Base-by-base conservation (phyloP, 164 flowering plant genomes). In the Tinospora cordifolia region DNA sequence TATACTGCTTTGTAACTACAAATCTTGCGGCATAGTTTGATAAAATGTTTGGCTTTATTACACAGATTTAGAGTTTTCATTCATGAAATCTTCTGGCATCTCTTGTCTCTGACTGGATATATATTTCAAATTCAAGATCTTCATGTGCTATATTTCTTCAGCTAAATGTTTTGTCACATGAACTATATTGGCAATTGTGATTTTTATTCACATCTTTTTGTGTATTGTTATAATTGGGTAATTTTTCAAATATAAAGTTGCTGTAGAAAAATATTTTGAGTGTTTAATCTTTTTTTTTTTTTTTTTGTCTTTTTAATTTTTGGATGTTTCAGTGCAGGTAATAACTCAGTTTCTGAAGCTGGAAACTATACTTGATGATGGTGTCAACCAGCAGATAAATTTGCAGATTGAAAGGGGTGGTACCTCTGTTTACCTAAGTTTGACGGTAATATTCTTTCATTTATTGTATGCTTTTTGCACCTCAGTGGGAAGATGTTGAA, bases 331-430 rank as follows among this genome's bases (percentile, higher is more conserved):
- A 15, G 40, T 88, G 84, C 92, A 93, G 98, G 98, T 93, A 62
- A 80, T 85, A 69, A 93, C 98, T 49, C 98, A 91, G 78, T 93
- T 93, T 79, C 78, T 93, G 74, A 87, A 84, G 72, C 73, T 93
- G 83, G 98, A 93, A 80, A 87, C 80, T 63, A 75, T 93, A 71
- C 86, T 93, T 75, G 97, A 93, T 86, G 97, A 91, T 71, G 82
- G 81, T 73, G 93, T 91, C 39, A 80, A 76, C 75, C 78, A 82
- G 74, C 75, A 77, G 24, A 74, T 93, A 68, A 85, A 84, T 66
- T 75, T 93, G 51, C 83, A 81, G 71, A 81, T 89, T 78, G 97
- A 93, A 84, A 88, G 98, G 80, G 98, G 98, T 81, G 98, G 96
- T 10, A 59, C 70, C 41, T 62, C 90, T n/a, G 62, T 84, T 76